Base-by-base conservation (phyloP, 331 rosid genomes). In the Stylosanthes scabra region DNA sequence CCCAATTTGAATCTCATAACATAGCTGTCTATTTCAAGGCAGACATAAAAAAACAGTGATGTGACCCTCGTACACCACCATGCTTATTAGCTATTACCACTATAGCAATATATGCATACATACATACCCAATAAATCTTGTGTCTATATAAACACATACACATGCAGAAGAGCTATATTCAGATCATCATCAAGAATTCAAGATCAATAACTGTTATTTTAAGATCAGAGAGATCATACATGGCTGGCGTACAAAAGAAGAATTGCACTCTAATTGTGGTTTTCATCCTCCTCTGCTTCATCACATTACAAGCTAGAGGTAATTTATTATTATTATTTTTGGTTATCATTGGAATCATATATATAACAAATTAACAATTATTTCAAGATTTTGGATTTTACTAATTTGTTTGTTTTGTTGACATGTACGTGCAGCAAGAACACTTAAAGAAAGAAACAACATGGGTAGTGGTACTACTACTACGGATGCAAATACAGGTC, bases 41-140 rank as follows among this genome's bases (percentile, higher is more conserved):
- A 83, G 90, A 86, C 89, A 82, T 25, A 40, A 77, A 71, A 31
- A 83, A 84, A 88, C 94, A 91, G 8, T 69, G 96, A 90, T 83
- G 84, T 67, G 86, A 88, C 84, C 69, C 71, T 70, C 63, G 59
- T 78, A 73, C 83, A 82, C 86, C 80, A 75, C 64, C 61, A 63
- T 45, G 72, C 73, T 81, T 67, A 50, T 76, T 61, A 73, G 57
- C 80, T 58, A 70, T 34, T 2, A 70, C 42, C 2, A n/a, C n/a
- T n/a, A 56, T 45, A 14, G 16, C 55, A 1, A 6, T 59, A 67
- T 56, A 59, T 66, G 27, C 0, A 6, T 59, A 67, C 20, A 59
- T 66, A 14, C 25, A 59, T 75, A 54, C 65, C 71, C 34, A n/a
- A 66, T 72, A 76, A n/a, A n/a, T n/a, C 14, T 68, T 68, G 31